Evolutionary conservation across 805 yeast species (phyloP).

Genomic region (Blastobotrys mokoenaii): DNA sequence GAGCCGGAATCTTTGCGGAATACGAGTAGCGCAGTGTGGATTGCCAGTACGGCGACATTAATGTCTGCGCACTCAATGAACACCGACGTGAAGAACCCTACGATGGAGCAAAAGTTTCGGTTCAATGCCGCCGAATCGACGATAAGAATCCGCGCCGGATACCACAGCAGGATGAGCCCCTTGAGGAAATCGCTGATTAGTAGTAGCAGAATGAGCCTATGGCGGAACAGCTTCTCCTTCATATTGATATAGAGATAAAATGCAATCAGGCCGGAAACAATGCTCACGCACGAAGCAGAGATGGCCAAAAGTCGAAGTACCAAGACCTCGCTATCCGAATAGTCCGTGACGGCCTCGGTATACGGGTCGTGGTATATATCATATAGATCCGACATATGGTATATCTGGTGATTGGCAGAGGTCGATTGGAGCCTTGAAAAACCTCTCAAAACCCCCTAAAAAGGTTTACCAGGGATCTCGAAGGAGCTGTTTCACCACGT

Average conservation of each 20-base stretch:
- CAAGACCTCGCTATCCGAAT: conserved; percentile 15
- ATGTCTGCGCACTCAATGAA: conserved; percentile 81
- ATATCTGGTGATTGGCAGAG: background rate
- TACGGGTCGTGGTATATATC: conserved; percentile 7
- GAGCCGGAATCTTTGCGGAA: conserved; percentile 48
- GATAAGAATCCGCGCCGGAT: conserved; percentile 51
- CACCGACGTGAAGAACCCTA: conserved; percentile 76
- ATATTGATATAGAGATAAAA: conserved; percentile 41
- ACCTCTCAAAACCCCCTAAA: background rate
- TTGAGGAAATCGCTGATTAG: conserved; percentile 69
- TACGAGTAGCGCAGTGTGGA: conserved; percentile 70
- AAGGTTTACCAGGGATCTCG: no score
- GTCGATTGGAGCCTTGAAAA: background rate
- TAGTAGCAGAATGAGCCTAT: conserved; percentile 51
- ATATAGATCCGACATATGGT: background rate
- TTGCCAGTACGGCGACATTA: conserved; percentile 72
- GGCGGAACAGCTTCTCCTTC: conserved; percentile 22
- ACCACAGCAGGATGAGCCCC: conserved; percentile 58
- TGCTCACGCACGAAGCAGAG: conserved; percentile 41
- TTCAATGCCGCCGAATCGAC: conserved; percentile 38
- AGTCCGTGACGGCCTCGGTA: conserved; percentile 12
- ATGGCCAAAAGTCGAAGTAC: conserved; percentile 37
- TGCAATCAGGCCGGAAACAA: conserved; percentile 48
- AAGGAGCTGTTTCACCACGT: no score
- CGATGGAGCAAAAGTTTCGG: conserved; percentile 47